Evolutionary conservation across 495 filamentous ascomycete genomes (phyloP).

Genomic region (Penicillium silybi): DNA sequence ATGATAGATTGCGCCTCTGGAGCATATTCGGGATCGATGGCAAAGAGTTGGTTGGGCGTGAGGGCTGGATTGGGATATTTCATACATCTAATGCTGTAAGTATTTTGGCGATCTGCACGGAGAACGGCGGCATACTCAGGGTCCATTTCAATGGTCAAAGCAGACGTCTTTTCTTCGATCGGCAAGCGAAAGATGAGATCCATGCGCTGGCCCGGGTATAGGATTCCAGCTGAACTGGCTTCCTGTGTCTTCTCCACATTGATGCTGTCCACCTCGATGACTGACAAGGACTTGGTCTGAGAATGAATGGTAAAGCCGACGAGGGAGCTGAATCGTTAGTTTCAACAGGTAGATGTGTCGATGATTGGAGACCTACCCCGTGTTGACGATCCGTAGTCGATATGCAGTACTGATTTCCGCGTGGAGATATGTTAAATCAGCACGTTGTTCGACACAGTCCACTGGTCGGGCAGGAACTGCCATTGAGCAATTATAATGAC

Average conservation of each 20-base stretch:
- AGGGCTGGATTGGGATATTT: conserved; percentile 45
- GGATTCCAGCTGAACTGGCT: conserved; percentile 34
- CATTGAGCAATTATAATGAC: conserved; percentile 46
- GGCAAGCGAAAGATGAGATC: conserved; percentile 35
- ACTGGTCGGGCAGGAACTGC: conserved; percentile 46
- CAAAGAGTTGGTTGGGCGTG: conserved; percentile 38
- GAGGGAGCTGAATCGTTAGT: conserved; percentile 40
- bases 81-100: conserved; percentile 34
- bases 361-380: conserved; percentile 22
- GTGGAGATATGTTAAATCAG: conserved; percentile 21
- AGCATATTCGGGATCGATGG: conserved; percentile 23
- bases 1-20: conserved; percentile 20
- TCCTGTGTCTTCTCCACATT: conserved; percentile 20
- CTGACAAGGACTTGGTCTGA: conserved; percentile 9
- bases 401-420: conserved; percentile 17
- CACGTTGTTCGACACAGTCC: conserved; percentile 31
- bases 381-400: conserved; percentile 36
- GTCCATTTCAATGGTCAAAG: conserved; percentile 40
- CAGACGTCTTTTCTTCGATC: conserved; percentile 9
- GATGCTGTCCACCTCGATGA: conserved; percentile 43
- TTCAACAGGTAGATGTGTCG: conserved; percentile 18
- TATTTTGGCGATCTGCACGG: background rate
- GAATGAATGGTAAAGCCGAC: conserved; percentile 20
- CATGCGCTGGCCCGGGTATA: conserved; percentile 50
- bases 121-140: conserved; percentile 25